A percentile compares a stretch with the other conserved stretches of the same genome.
phyloP scores from a whole-genome alignment of 495 filamentous ascomycete species.

The Penicillium antarcticum region DNA sequence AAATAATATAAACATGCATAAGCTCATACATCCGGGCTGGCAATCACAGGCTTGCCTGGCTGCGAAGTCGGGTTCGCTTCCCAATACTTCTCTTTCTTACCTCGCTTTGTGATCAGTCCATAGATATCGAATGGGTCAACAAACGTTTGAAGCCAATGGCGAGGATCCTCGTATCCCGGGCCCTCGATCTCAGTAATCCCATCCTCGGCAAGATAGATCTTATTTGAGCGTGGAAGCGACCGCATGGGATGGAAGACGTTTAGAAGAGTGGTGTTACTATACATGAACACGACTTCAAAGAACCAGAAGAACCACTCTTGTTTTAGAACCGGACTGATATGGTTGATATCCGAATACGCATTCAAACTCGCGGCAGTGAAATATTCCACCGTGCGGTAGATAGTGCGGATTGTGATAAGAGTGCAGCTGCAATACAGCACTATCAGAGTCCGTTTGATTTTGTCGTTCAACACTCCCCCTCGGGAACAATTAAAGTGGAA shows the following conservation, averaged over 20 bases:
- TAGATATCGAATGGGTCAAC: constrained; percentile 66
- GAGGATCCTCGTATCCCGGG: constrained; percentile 58
- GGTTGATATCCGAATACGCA: constrained; percentile 29
- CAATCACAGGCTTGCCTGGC: background rate
- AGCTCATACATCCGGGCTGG: background rate
- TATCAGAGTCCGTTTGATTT: constrained; percentile 54
- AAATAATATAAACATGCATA: no score
- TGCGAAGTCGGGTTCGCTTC: constrained; percentile 29
- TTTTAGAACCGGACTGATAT: constrained; percentile 53
- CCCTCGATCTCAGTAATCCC: constrained; percentile 64
- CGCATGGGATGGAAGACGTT: constrained; percentile 61
- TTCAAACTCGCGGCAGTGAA: constrained; percentile 42
- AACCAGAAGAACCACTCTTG: constrained; percentile 74
- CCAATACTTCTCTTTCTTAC: constrained; percentile 54
- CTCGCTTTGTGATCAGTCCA: constrained; percentile 52
- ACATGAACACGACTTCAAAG: constrained; percentile 66
- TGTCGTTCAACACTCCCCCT: constrained; percentile 48
- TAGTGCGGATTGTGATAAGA: constrained; percentile 58
- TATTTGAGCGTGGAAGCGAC: constrained; percentile 59
- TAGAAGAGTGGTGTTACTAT: constrained; percentile 55
- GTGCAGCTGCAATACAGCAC: constrained; percentile 61
- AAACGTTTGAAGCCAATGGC: constrained; percentile 51
- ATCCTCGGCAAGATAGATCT: constrained; percentile 61
- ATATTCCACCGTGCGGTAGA: constrained; percentile 67
- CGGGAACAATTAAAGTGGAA: constrained; percentile 60